phyloP scores from a whole-genome alignment of 2,329 filamentous ascomycete species.

The Arthroderma sp. region DNA sequence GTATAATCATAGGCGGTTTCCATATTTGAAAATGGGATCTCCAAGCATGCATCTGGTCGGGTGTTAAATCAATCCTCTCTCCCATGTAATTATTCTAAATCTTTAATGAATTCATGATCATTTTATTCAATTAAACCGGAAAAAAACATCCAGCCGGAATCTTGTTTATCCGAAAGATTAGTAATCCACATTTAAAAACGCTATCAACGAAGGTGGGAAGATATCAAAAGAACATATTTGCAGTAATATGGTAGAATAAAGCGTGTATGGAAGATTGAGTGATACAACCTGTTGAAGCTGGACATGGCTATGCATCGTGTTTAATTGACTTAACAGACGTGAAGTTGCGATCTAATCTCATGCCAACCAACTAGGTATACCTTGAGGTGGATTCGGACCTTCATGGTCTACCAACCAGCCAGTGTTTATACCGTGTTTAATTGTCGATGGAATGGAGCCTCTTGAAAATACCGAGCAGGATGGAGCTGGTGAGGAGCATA shows the following conservation, averaged over 20 bases:
- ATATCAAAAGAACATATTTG: not conserved
- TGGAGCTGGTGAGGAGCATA: slow-evolving; percentile 24
- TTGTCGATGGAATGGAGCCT: not conserved
- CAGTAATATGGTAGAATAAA: not conserved
- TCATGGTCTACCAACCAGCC: not conserved
- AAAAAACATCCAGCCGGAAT: not conserved
- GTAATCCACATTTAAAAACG: not conserved
- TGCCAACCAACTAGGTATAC: not conserved
- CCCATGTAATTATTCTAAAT: not conserved
- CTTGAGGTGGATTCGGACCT: not conserved
- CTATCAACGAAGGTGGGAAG: not conserved
- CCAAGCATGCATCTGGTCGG: not conserved
- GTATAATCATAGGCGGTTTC: not conserved
- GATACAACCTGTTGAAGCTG: not conserved
- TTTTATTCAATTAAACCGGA: not conserved
- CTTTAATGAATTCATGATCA: no score
- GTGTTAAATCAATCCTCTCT: not conserved
- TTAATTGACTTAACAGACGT: not conserved
- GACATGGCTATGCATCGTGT: not conserved
- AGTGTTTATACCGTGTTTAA: slow-evolving; percentile 2
- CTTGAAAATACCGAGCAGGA: not conserved
- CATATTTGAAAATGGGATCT: not conserved
- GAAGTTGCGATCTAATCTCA: not conserved
- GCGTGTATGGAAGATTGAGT: not conserved
- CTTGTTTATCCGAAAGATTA: not conserved